These are phyloP conservation scores for Fusarium ramigenum DNA, from an alignment of 2,329 filamentous ascomycete species.

Conservation along the genomic window DNA sequence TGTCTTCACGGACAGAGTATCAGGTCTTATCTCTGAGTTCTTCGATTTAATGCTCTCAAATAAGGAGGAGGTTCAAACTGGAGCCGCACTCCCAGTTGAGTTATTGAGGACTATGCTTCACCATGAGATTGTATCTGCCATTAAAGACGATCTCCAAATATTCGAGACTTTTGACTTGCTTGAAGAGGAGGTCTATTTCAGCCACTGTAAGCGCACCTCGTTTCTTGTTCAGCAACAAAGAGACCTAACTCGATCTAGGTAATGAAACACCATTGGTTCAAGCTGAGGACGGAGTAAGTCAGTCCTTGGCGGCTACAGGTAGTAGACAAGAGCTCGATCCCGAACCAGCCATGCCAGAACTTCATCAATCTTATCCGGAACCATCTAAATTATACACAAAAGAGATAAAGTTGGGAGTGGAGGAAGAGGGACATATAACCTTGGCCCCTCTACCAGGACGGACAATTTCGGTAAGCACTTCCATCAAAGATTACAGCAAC, in stretches of 20 bases:
- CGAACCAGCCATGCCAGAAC: accelerated
- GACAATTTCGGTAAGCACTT: neutral
- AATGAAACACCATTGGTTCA: accelerated
- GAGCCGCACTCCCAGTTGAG: neutral
- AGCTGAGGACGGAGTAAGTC: accelerated
- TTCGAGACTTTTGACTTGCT: neutral
- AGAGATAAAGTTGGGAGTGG: accelerated
- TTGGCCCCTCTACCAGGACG: accelerated
- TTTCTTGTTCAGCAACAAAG: accelerated
- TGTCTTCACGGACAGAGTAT: neutral
- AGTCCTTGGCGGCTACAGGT: neutral
- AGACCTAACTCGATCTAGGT: neutral
- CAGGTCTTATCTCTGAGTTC: neutral
- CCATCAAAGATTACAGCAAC: accelerated
- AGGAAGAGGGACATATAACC: neutral
- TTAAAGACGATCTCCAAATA: accelerated
- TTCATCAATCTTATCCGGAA: neutral
- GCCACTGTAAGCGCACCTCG: neutral
- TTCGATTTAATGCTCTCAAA: neutral
- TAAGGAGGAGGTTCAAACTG: accelerated
- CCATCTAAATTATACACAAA: too few relatives aligned
- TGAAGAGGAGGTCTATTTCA: neutral
- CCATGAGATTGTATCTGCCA: neutral
- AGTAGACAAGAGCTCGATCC: accelerated
- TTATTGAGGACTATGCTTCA: neutral